Percentiles rank a stretch among this genome's conserved stretches.
Conservation (phyloP, 1,284 basidiomycete genomes). For the Pseudozyma thailandica region DNA sequence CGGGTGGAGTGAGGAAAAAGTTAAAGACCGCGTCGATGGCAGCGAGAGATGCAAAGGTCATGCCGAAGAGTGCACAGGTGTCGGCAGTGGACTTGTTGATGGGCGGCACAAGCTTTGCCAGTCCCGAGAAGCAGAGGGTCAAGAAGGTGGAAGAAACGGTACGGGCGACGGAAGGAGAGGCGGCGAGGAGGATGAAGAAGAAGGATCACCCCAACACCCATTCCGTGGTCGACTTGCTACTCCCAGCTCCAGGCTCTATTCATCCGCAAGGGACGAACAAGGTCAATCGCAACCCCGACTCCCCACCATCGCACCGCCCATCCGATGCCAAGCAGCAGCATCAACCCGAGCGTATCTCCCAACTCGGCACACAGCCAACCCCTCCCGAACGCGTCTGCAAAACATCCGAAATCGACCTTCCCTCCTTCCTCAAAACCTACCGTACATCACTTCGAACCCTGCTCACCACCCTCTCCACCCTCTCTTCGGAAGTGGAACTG, state of each 20-base stretch:
- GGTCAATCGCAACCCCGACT: too few relatives aligned
- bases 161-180: background rate
- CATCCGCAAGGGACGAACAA: too few relatives aligned
- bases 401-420: background rate
- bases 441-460: slow-evolving; percentile 3
- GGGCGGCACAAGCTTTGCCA: background rate
- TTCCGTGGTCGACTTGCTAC: too few relatives aligned
- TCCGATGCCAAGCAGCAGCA: too few relatives aligned
- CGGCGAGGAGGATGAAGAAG: background rate
- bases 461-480: background rate
- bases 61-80: background rate
- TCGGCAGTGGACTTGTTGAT: background rate
- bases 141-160: too few relatives aligned
- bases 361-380: too few relatives aligned
- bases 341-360: too few relatives aligned
- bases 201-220: too few relatives aligned
- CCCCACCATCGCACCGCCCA: too few relatives aligned
- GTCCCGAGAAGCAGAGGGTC: too few relatives aligned
- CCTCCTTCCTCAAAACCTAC: slow-evolving; percentile 4
- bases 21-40: background rate
- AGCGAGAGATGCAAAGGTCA: background rate
- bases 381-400: background rate
- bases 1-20: background rate
- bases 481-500: background rate
- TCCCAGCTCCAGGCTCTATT: too few relatives aligned